These are phyloP conservation scores for Psilocybe subaeruginosa DNA, from an alignment of 768 basidiomycete genomes.

Conservation along the genomic window DNA sequence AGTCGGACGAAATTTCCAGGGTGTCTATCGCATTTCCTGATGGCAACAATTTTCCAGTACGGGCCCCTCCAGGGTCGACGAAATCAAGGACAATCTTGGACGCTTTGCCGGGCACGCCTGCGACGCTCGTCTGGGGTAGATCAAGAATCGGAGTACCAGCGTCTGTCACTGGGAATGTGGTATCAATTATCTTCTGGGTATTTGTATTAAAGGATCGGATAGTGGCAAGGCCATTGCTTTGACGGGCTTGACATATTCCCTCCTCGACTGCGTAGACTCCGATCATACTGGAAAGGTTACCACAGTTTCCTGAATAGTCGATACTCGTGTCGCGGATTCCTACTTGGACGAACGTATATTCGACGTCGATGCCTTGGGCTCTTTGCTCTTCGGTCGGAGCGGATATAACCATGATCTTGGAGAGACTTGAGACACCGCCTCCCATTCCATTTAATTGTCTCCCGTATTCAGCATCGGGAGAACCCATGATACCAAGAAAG, in stretches of 20 bases:
- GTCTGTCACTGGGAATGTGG: conserved; percentile 62
- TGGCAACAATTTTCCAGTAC: conserved; percentile 73
- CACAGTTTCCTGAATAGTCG: conserved; percentile 78
- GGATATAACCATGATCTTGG: conserved; percentile 73
- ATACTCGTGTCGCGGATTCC: conserved; percentile 60
- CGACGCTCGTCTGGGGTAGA: conserved; percentile 54
- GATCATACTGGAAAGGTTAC: conserved; percentile 74
- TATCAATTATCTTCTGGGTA: conserved; percentile 68
- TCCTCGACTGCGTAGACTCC: conserved; percentile 76
- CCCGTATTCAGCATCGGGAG: conserved; percentile 68
- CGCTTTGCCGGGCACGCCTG: conserved; percentile 69
- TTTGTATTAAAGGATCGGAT: conserved; percentile 74
- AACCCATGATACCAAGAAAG: conserved; percentile 80
- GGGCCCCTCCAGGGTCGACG: conserved; percentile 64
- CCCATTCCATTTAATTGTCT: conserved; percentile 85
- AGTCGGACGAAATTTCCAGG: conserved; percentile 34
- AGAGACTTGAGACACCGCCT: conserved; percentile 74
- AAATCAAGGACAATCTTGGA: conserved; percentile 72
- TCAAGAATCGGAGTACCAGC: conserved; percentile 46
- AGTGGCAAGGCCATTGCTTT: conserved; percentile 33
- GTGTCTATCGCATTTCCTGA: conserved; percentile 52
- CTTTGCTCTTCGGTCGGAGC: conserved; percentile 45
- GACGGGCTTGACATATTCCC: conserved; percentile 31
- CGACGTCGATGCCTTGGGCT: conserved; percentile 53
- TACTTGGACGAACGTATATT: conserved; percentile 74